Conservation (phyloP, 225 moss, liverwort and hornwort species). For the Pleurozium schreberi region DNA sequence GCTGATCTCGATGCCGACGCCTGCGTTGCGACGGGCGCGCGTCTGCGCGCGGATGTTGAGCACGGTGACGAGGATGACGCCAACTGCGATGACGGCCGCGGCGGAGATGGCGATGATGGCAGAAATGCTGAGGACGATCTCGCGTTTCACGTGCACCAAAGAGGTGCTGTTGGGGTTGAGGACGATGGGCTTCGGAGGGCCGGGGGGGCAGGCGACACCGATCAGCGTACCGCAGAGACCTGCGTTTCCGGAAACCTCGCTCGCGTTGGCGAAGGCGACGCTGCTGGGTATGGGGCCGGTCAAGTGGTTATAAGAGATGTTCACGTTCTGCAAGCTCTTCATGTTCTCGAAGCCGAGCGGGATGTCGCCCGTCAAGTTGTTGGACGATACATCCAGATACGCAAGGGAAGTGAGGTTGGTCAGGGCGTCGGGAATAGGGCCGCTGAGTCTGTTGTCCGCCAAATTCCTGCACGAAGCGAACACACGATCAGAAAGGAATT, state of each 20-base stretch:
- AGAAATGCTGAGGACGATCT: slow-evolving; percentile 82
- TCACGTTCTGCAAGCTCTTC: slow-evolving; percentile 48
- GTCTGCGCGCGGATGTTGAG: slow-evolving; percentile 93
- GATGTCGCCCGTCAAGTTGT: slow-evolving; percentile 65
- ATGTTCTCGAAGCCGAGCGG: slow-evolving; percentile 55
- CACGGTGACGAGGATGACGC: slow-evolving; percentile 76
- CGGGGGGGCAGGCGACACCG: slow-evolving; percentile 62
- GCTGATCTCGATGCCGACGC: slow-evolving; percentile 34
- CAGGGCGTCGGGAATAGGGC: slow-evolving; percentile 52
- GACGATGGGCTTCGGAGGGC: slow-evolving; percentile 59
- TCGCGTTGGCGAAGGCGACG: slow-evolving; percentile 50
- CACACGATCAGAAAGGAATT: neutral
- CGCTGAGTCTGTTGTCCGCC: slow-evolving; percentile 61
- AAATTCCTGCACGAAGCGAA: slow-evolving; percentile 46
- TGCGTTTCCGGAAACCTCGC: slow-evolving; percentile 46
- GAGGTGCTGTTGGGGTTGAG: slow-evolving; percentile 64
- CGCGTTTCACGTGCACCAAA: slow-evolving; percentile 54
- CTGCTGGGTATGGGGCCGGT: slow-evolving; percentile 66
- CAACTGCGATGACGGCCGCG: slow-evolving; percentile 82
- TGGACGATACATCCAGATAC: slow-evolving; percentile 65
- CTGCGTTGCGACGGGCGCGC: slow-evolving; percentile 22
- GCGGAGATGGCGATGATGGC: slow-evolving; percentile 94
- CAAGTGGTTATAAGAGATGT: slow-evolving; percentile 74
- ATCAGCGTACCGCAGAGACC: slow-evolving; percentile 68
- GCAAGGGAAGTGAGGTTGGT: slow-evolving; percentile 47